Conservation (phyloP, 768 basidiomycete species). For the Boletus tomentosulus region DNA sequence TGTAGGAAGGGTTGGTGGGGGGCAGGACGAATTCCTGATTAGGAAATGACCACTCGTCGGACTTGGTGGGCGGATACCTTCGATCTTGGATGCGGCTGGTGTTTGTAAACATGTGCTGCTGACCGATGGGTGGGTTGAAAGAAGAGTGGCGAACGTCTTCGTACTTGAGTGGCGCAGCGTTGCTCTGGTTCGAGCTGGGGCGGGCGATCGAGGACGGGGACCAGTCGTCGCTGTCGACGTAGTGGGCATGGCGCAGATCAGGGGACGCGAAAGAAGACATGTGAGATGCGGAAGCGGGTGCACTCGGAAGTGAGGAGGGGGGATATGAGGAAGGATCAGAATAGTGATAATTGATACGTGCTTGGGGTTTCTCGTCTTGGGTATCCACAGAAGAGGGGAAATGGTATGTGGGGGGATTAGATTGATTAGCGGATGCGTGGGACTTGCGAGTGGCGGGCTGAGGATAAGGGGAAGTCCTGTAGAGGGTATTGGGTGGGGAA, state of each 20-base stretch:
- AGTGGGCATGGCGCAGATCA: slow-evolving; percentile 41
- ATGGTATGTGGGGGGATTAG: slow-evolving; percentile 45
- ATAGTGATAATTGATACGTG: slow-evolving; percentile 40
- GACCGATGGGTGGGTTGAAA: slow-evolving; percentile 54
- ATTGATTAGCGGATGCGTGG: slow-evolving; percentile 41
- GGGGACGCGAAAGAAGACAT: slow-evolving; percentile 49
- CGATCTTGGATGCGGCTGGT: slow-evolving; percentile 69
- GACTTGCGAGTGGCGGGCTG: slow-evolving; percentile 43
- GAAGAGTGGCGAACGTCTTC: slow-evolving; percentile 70
- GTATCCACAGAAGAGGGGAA: slow-evolving; percentile 48
- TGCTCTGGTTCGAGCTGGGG: slow-evolving; percentile 59
- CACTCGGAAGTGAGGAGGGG: slow-evolving; percentile 47
- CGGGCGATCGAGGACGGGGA: slow-evolving; percentile 58
- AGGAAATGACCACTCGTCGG: slow-evolving; percentile 71
- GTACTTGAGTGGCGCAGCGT: slow-evolving; percentile 53
- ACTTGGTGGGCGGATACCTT: slow-evolving; percentile 49
- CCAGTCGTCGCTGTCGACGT: slow-evolving; percentile 53
- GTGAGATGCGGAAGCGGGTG: slow-evolving; percentile 48
- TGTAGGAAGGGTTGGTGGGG: slow-evolving; percentile 23
- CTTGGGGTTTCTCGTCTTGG: slow-evolving; percentile 34
- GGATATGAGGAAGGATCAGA: slow-evolving; percentile 45
- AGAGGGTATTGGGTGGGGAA: slow-evolving; percentile 35
- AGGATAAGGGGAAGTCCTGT: slow-evolving; percentile 57
- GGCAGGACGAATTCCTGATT: slow-evolving; percentile 52
- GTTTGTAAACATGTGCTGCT: slow-evolving; percentile 60